Percentiles rank a stretch among this genome's conserved stretches.
Conservation (phyloP, 106 monocot species). For the Narthecium ossifragum region DNA sequence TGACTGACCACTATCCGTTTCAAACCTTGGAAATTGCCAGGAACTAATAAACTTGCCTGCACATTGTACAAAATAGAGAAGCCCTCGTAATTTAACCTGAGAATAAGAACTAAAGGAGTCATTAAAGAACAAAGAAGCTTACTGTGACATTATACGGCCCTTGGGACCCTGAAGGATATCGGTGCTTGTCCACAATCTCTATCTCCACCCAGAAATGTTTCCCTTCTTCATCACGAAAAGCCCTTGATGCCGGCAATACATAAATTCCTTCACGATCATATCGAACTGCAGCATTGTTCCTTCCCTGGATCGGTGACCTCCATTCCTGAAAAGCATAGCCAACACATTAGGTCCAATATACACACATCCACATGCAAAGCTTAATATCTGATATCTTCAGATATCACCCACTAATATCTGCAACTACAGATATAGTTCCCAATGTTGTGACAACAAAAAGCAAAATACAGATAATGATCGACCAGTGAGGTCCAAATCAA, state of each 20-base stretch:
- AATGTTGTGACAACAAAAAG: no score
- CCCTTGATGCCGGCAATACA: constrained; percentile 54
- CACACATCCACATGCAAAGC: no score
- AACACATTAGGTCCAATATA: no score
- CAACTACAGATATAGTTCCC: no score
- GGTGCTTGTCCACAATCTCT: constrained; percentile 84
- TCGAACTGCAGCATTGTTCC: constrained; percentile 75
- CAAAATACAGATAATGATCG: no score
- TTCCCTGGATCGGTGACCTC: constrained; percentile 81
- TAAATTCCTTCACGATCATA: constrained; percentile 86
- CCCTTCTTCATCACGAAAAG: constrained; percentile 93
- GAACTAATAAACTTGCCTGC: constrained; percentile 81
- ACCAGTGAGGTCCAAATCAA: no score
- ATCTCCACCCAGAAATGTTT: constrained; percentile 97
- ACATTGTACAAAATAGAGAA: constrained; percentile 7
- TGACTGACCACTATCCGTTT: constrained; percentile 55
- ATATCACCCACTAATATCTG: no score
- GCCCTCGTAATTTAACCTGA: not conserved
- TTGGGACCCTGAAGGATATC: constrained; percentile 73
- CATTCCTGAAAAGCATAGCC: constrained; percentile 52
- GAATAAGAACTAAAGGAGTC: not conserved
- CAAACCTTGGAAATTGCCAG: constrained; percentile 96
- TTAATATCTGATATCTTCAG: no score
- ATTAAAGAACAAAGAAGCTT: constrained; percentile 1
- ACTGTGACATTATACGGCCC: constrained; percentile 99